These are phyloP conservation scores for Arachis hypogaea DNA, from an alignment of 306 rosid genomes.

Conservation along the genomic window DNA sequence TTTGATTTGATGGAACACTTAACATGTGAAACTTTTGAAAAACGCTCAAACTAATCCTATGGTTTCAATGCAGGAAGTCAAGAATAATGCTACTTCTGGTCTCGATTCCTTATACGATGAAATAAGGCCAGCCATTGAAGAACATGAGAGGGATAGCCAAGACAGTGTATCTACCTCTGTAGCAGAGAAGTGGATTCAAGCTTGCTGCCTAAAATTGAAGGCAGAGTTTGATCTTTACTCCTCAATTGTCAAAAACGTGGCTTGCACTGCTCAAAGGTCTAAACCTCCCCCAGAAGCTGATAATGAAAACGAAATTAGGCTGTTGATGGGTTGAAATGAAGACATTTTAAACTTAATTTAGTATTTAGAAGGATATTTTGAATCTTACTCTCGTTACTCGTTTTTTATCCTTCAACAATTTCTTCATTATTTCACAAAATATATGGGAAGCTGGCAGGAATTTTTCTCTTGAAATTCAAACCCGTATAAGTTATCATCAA, in stretches of 20 bases:
- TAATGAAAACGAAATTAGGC: conserved; percentile 52
- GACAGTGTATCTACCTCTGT: conserved; percentile 87
- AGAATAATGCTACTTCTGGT: conserved; percentile 56
- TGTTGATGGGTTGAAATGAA: conserved; percentile 51
- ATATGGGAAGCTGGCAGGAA: not conserved
- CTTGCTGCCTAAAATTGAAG: conserved; percentile 78
- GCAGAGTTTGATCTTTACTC: conserved; percentile 85
- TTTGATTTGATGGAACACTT: conserved; percentile 20
- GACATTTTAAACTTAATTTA: too few species aligned
- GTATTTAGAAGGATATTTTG: too few species aligned
- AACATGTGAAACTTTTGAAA: not conserved
- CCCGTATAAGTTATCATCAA: too few species aligned
- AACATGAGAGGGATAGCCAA: conserved; percentile 92
- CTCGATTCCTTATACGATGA: conserved; percentile 83
- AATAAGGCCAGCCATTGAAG: conserved; percentile 96
- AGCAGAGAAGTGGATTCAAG: conserved; percentile 96
- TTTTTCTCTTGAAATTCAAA: conserved; percentile 1
- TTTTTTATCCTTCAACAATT: conserved; percentile 6
- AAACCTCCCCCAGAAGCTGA: conserved; percentile 43
- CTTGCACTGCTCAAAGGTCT: conserved; percentile 51
- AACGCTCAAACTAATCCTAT: not conserved
- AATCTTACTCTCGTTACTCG: too few species aligned
- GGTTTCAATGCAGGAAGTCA: conserved; percentile 58
- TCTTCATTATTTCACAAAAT: conserved; percentile 16
- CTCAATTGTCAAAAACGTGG: conserved; percentile 62